Evolutionary conservation across 164 flowering plant genomes (phyloP).

Genomic region (Kalanchoe fedtschenkoi): DNA sequence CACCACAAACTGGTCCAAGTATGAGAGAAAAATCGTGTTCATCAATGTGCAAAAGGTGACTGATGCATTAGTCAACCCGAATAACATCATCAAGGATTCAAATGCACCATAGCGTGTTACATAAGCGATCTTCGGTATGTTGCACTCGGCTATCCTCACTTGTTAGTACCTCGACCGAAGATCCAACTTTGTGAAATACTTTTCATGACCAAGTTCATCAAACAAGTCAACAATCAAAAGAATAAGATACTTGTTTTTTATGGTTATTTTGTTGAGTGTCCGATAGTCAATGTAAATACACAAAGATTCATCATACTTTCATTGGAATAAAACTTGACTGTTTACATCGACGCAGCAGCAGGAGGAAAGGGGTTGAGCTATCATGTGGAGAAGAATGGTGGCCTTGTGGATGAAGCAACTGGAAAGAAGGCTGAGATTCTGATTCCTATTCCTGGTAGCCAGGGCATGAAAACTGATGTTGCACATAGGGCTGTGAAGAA

Average conservation of each 20-base stretch:
- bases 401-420: conserved; percentile 43
- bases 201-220: too few species aligned
- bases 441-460: conserved; percentile 39
- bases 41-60: too few species aligned
- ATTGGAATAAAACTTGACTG: conserved; percentile 52
- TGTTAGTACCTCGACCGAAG: too few species aligned
- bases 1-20: too few species aligned
- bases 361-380: conserved; percentile 27
- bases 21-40: too few species aligned
- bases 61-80: too few species aligned
- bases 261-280: too few species aligned
- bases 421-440: conserved; percentile 48
- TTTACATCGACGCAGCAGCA: conserved; percentile 49
- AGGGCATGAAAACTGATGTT: conserved; percentile 29
- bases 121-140: not conserved
- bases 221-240: too few species aligned
- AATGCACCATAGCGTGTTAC: too few species aligned
- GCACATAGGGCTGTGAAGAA: conserved; percentile 43
- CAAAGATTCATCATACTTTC: not conserved
- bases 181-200: too few species aligned
- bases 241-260: too few species aligned
- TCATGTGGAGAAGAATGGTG: conserved; percentile 46
- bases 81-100: too few species aligned
- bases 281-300: not conserved
- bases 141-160: not conserved